phyloP scores from a whole-genome alignment of 331 rosid species.

The Dryas integrifolia region DNA sequence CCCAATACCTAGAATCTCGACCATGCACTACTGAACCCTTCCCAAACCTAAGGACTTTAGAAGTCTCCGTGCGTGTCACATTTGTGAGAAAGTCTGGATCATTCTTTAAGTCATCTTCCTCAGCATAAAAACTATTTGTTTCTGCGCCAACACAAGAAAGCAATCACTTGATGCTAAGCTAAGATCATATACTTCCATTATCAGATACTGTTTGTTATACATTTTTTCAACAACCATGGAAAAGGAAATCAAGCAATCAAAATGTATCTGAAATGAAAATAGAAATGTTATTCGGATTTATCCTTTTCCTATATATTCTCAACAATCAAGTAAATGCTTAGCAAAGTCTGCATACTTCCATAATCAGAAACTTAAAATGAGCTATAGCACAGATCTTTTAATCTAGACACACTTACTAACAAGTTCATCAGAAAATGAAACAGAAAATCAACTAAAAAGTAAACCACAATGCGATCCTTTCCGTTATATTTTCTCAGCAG shows the following conservation, averaged over 20 bases:
- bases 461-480: background rate
- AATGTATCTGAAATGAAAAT: background rate
- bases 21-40: constrained; percentile 66
- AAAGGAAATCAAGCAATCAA: background rate
- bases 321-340: background rate
- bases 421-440: background rate
- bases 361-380: background rate
- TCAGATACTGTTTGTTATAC: background rate
- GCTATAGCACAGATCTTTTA: background rate
- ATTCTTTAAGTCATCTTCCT: constrained; percentile 50
- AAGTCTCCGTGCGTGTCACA: constrained; percentile 66
- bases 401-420: background rate
- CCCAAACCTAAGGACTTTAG: constrained; percentile 73
- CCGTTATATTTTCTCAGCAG: constrained; percentile 15
- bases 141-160: constrained; percentile 44
- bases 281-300: background rate
- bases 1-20: constrained; percentile 96
- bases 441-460: constrained; percentile 4
- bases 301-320: background rate
- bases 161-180: constrained; percentile 20
- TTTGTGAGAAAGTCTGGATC: constrained; percentile 79
- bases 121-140: constrained; percentile 37
- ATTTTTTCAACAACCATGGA: background rate
- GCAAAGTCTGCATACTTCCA: background rate
- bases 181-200: background rate